Conservation (phyloP, 805 yeast genomes). For the Komagataella phaffii region DNA sequence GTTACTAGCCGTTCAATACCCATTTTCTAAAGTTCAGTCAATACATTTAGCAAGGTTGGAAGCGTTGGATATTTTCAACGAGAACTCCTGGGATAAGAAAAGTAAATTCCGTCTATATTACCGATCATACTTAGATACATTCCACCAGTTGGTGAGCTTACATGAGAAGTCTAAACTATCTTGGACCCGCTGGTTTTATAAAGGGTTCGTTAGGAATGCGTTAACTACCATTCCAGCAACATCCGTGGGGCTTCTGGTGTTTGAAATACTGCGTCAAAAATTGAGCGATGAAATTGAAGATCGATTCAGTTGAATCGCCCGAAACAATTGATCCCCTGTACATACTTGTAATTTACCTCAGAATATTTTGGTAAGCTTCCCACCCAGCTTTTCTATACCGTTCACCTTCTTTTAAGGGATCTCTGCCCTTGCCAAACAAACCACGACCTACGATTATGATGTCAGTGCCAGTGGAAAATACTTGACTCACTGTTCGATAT, state of each 20-base stretch:
- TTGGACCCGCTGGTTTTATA: constrained; percentile 59
- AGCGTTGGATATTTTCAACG: constrained; percentile 54
- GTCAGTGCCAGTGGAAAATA: constrained; percentile 77
- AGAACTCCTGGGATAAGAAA: constrained; percentile 13
- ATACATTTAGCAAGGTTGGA: constrained; percentile 71
- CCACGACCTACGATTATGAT: constrained; percentile 98
- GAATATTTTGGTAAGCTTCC: constrained; percentile 61
- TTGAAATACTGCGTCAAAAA: constrained; percentile 60
- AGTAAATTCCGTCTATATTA: constrained; percentile 39
- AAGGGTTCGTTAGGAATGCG: constrained; percentile 65
- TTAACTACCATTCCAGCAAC: constrained; percentile 77
- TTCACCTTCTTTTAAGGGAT: constrained; percentile 75
- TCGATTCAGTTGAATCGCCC: background rate
- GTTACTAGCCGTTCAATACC: constrained; percentile 70
- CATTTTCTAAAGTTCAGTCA: constrained; percentile 67
- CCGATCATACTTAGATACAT: constrained; percentile 68
- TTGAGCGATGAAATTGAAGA: constrained; percentile 14
- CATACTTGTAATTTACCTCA: background rate
- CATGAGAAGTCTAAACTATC: constrained; percentile 38
- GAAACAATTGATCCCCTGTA: background rate
- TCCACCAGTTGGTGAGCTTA: constrained; percentile 40
- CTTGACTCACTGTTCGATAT: constrained; percentile 84
- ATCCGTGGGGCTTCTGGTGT: constrained; percentile 69
- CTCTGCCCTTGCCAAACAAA: constrained; percentile 85
- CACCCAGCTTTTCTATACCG: constrained; percentile 92